A percentile compares a stretch with the other conserved stretches of the same genome.
Conservation (phyloP, 2,329 filamentous ascomycete species). For the Lecanicillium sp. region DNA sequence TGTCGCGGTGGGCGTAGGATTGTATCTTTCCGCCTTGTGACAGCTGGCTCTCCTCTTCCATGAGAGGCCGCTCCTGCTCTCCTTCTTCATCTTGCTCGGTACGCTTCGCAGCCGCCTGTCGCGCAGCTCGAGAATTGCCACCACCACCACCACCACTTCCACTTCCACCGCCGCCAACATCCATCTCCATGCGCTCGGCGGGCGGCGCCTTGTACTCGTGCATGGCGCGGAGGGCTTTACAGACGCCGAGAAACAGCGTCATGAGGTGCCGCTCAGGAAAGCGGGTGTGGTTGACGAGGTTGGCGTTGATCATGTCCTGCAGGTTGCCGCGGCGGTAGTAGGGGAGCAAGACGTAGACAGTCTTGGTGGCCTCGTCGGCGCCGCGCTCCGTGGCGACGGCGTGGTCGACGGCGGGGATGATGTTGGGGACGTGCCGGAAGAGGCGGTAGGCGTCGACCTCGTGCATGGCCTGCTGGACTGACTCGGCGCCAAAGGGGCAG, state of each 20-base stretch:
- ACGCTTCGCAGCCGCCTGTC: slow-evolving; percentile 17
- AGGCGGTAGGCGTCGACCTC: slow-evolving; percentile 96
- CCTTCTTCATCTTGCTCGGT: slow-evolving; percentile 62
- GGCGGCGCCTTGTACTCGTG: slow-evolving; percentile 63
- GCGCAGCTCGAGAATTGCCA: slow-evolving; percentile 9
- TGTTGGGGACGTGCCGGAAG: slow-evolving; percentile 74
- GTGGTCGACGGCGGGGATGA: slow-evolving; percentile 82
- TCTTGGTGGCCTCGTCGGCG: slow-evolving; percentile 64
- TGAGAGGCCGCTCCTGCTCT: slow-evolving; percentile 73
- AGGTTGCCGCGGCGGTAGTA: slow-evolving; percentile 95
- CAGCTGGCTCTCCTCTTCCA: slow-evolving; percentile 66
- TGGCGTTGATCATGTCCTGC: slow-evolving; percentile 97
- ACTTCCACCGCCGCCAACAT: slow-evolving; percentile 29
- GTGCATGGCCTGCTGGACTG: slow-evolving; percentile 86
- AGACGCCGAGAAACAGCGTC: slow-evolving; percentile 86
- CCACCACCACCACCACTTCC: slow-evolving; percentile 11
- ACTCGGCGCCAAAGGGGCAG: slow-evolving; percentile 95
- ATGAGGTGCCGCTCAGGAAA: slow-evolving; percentile 87
- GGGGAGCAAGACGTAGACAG: slow-evolving; percentile 90
- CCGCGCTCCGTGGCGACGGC: slow-evolving; percentile 67
- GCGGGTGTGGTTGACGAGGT: slow-evolving; percentile 85
- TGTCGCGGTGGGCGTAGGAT: slow-evolving; percentile 90
- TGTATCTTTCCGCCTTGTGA: slow-evolving; percentile 60
- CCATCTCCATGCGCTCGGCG: slow-evolving; percentile 44
- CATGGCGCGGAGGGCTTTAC: slow-evolving; percentile 80